phyloP scores from a whole-genome alignment of 2,329 filamentous ascomycete species.

The Triangularia verruculosa region DNA sequence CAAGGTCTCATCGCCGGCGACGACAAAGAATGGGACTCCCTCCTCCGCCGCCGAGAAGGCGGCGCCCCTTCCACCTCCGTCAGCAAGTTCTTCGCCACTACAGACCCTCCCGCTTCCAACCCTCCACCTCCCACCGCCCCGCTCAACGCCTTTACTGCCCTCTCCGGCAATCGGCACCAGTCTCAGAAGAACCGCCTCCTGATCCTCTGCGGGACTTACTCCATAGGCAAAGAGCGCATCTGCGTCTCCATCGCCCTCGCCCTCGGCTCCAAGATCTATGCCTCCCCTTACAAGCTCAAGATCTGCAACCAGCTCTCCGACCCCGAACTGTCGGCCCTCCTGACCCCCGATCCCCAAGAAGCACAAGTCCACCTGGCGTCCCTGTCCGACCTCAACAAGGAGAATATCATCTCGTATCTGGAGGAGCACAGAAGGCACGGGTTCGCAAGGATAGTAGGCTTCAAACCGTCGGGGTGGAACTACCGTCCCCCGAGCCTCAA shows the following conservation, averaged over 20 bases:
- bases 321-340: slow-evolving; percentile 69
- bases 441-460: slow-evolving; percentile 84
- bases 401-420: slow-evolving; percentile 88
- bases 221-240: slow-evolving; percentile 95
- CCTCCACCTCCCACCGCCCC: neutral
- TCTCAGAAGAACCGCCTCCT: slow-evolving; percentile 64
- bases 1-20: slow-evolving; percentile 35
- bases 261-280: slow-evolving; percentile 84
- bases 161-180: slow-evolving; percentile 19
- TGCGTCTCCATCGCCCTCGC: slow-evolving; percentile 89
- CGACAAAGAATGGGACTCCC: slow-evolving; percentile 46
- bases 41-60: slow-evolving; percentile 36
- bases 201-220: slow-evolving; percentile 94
- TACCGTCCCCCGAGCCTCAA: slow-evolving; percentile 64
- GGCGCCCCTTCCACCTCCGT: slow-evolving; percentile 39
- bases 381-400: slow-evolving; percentile 87
- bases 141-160: slow-evolving; percentile 27
- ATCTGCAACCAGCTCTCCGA: slow-evolving; percentile 86
- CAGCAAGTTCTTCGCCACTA: slow-evolving; percentile 49
- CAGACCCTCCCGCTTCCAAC: slow-evolving; percentile 23
- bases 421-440: slow-evolving; percentile 63
- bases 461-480: slow-evolving; percentile 91
- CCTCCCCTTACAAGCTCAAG: slow-evolving; percentile 75
- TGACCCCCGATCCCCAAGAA: slow-evolving; percentile 76
- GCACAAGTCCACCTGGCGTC: slow-evolving; percentile 98